Conservation (phyloP, 306 rosid species). For the Inga leiocalycina region DNA sequence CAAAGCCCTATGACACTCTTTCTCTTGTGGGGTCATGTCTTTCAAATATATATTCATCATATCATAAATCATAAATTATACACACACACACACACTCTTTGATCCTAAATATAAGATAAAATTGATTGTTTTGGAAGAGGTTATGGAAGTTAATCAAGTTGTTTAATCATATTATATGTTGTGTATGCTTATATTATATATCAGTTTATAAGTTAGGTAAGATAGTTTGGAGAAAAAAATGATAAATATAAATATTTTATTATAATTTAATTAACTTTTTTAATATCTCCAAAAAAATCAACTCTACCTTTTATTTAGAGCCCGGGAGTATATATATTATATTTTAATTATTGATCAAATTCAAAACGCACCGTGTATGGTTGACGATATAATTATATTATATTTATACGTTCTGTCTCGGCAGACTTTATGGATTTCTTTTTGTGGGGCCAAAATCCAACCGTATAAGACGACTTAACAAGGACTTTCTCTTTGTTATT, state of each 20-base stretch:
- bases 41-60: not conserved
- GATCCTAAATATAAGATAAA: no score
- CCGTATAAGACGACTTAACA: constrained; percentile 49
- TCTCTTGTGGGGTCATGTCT: constrained; percentile 40
- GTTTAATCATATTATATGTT: no score
- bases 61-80: constrained; percentile 12
- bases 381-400: constrained; percentile 36
- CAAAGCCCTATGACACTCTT: constrained; percentile 59
- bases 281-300: no score
- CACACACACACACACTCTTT: fast-evolving
- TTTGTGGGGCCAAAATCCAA: constrained; percentile 64
- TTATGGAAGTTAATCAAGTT: no score
- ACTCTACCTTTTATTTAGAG: no score
- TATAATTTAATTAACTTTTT: no score
- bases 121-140: no score
- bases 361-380: constrained; percentile 29
- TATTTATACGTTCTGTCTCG: constrained; percentile 50
- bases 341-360: constrained; percentile 49
- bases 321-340: no score
- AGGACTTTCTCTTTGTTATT: not conserved
- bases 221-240: no score
- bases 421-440: constrained; percentile 49
- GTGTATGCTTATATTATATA: no score
- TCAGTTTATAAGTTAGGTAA: no score
- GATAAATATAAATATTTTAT: no score